Evolutionary conservation across 1,284 basidiomycete species (phyloP).

Genomic region (Cryptococcus sp.): DNA sequence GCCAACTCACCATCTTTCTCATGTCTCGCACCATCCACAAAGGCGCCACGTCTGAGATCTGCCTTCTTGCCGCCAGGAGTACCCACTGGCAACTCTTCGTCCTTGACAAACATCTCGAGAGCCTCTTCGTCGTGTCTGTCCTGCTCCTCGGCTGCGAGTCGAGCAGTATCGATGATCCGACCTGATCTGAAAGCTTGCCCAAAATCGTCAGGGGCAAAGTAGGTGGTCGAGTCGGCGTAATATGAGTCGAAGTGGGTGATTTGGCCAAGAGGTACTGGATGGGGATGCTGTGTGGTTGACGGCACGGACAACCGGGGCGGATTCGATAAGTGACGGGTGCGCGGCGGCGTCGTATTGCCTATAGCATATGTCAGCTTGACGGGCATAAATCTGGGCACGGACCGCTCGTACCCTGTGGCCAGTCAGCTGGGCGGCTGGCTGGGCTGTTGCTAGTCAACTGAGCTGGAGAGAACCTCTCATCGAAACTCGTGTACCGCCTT

Average conservation of each 20-base stretch:
- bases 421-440: too few relatives aligned
- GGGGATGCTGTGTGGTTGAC: constrained; percentile 29
- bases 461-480: constrained; percentile 6
- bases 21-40: constrained; percentile 22
- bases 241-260: constrained; percentile 10
- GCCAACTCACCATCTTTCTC: constrained; percentile 26
- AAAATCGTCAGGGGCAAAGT: constrained; percentile 19
- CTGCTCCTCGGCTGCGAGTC: not conserved
- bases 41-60: constrained; percentile 21
- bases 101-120: constrained; percentile 20
- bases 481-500: constrained; percentile 19
- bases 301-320: not conserved
- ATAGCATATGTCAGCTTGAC: too few relatives aligned
- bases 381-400: not conserved
- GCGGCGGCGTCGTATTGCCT: too few relatives aligned
- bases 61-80: constrained; percentile 33
- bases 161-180: not conserved
- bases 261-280: constrained; percentile 24
- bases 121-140: constrained; percentile 17
- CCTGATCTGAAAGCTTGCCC: constrained; percentile 9
- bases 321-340: too few relatives aligned
- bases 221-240: constrained; percentile 14
- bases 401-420: not conserved
- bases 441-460: too few relatives aligned
- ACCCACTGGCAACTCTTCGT: constrained; percentile 23